These are phyloP conservation scores for Yamadazyma trypodendri DNA, from an alignment of 1,139 yeast species.

Conservation along the genomic window DNA sequence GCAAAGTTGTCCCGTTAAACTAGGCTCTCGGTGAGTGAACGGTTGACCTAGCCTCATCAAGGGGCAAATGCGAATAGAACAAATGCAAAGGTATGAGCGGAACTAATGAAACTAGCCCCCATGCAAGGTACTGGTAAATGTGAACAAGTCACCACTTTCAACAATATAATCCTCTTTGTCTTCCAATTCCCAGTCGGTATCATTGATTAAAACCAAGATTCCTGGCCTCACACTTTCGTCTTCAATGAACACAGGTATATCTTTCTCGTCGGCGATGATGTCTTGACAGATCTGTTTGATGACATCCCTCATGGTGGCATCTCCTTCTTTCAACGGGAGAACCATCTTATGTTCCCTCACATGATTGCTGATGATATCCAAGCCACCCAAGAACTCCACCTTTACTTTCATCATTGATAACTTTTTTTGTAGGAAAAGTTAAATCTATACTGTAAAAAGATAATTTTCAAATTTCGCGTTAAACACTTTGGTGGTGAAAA, in stretches of 20 bases:
- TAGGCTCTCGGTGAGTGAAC: too few species aligned
- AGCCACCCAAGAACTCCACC: conserved; percentile 62
- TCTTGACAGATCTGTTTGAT: conserved; percentile 53
- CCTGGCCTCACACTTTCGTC: conserved; percentile 87
- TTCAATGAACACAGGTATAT: conserved; percentile 73
- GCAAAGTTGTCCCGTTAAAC: conserved; percentile 62
- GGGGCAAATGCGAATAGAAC: too few species aligned
- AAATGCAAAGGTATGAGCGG: too few species aligned
- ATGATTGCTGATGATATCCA: conserved; percentile 62
- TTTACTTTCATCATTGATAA: conserved; percentile 31
- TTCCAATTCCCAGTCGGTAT: conserved; percentile 95
- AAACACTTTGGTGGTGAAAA: conserved; percentile 1
- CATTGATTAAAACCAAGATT: conserved; percentile 84
- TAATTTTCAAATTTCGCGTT: too few species aligned
- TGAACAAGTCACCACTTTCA: conserved; percentile 72
- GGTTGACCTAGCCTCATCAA: too few species aligned
- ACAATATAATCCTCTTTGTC: conserved; percentile 80
- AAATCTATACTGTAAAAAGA: too few species aligned
- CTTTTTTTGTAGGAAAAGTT: too few species aligned
- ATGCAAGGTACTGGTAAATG: conserved; percentile 91
- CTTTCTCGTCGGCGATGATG: conserved; percentile 61
- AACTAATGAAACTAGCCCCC: conserved; percentile 67
- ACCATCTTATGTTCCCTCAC: conserved; percentile 48
- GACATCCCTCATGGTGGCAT: conserved; percentile 55
- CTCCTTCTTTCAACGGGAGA: conserved; percentile 41